Base-by-base conservation (phyloP, 2,329 filamentous ascomycete species). In the Fusarium coicis region DNA sequence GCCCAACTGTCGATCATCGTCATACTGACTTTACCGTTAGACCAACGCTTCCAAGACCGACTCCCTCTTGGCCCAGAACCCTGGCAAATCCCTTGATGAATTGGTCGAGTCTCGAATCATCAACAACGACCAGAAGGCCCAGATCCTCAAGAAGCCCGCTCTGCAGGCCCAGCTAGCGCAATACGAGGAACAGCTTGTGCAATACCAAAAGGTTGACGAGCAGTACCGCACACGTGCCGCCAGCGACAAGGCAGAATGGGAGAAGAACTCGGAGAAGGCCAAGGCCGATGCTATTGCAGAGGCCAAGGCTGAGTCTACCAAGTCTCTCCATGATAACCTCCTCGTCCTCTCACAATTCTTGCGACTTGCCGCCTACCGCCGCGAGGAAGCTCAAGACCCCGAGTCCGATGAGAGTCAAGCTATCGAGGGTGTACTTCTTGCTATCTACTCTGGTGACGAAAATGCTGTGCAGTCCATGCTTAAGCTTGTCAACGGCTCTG, bases 391-490 rank as follows among this genome's bases (percentile, higher is more conserved):
- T 72, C 88, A 85, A 61, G 88, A 93, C 75, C 87, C 89, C 53
- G 83, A 85, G 44, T 81, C 87, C 10, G 93, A 95, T 64, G 93
- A 96, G 84, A 94, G 91, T 82, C 90, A 91, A 82, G 94, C 93
- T 40, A 91, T 96, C 67, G 93, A 97, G 83, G 93, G 93, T 58
- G 91, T 94, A 39, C 86, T 97, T 65, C 86, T 95, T 52, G 88
- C 92, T 68, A 92, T 96, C 37, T 96, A 97, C 82, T 90, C 90
- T 50, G 94, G 93, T 52, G 93, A 96, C 77, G 89, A 93, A 72
- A 87, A 85, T 74, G 93, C 93, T 56, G 93, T 96, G 30, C 85
- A 89, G 60, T 90, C 92, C 63, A 94, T 94, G 84, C 83, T 93
- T 78, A 95, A 93, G 85, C 86, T 97, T 65, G 92, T 95, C 62